Base-by-base conservation (phyloP, 2,329 filamentous ascomycete genomes). In the Epichloe sylvatica region DNA sequence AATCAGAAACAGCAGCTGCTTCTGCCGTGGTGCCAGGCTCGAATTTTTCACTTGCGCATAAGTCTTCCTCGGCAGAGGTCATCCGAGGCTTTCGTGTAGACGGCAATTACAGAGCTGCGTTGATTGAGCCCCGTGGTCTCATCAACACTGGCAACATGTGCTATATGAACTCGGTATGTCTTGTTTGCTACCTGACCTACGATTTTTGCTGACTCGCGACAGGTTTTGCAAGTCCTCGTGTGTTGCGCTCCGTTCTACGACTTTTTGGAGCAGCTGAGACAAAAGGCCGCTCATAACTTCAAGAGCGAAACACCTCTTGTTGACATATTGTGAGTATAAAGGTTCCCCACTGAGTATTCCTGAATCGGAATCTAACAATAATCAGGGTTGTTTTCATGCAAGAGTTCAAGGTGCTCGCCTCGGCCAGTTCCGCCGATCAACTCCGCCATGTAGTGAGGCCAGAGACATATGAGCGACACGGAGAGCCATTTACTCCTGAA, bases 101-200 rank as follows among this genome's bases (percentile, higher is more conserved):
- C 51, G 72, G 74, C 37, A 74, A 75, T 37, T 70, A 77, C 34
- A 86, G 84, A 59, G 72, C 91, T 56, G 74, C 84, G 17, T 96
- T 96, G 61, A 75, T 98, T 46, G 88, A 97, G 68, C 92, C 92
- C 46, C 80, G 91, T 56, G 92, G 92, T 45, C 77, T 98, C 61
- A 86, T 95, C 57, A 98, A 98, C 68, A 94, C 91, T 39, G 92
- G 92, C 46, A 97, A 98, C 64, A 94, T 97, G 86, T 98, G 92
- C 69, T 98, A 98, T 70, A 97, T 98, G 92, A 98, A 97, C 72
- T 96, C 92, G 55, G 91, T 95, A 75, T 70, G 86, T 71, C n/a
- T 41, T 15, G n/a, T 11, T 46, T 17, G 23, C 34, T 17, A 4
- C 25, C 15, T 12, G 15, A 15, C 45, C 8, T 35, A 17, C 30